Evolutionary conservation across 2,329 filamentous ascomycete species (phyloP).

Genomic region (Penicillium sp.): DNA sequence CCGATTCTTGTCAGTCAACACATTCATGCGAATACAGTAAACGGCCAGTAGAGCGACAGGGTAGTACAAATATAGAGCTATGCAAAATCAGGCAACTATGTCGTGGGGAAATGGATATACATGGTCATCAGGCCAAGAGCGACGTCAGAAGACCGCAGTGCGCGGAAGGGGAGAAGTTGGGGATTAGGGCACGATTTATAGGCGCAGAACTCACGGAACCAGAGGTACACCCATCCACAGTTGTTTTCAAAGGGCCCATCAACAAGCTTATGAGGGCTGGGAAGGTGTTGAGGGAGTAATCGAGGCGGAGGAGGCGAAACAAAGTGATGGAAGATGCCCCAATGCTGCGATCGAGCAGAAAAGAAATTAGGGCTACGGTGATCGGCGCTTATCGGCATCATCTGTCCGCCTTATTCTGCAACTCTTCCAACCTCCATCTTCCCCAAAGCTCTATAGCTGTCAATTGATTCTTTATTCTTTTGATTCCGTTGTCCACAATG

Average conservation of each 20-base stretch:
- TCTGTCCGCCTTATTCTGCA: conserved; percentile 27
- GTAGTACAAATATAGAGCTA: neutral
- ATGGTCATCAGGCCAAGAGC: neutral
- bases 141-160: conserved; percentile 21
- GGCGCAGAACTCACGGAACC: conserved; percentile 10
- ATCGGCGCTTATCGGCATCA: conserved; percentile 29
- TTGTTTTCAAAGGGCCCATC: neutral
- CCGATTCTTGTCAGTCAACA: conserved; percentile 9
- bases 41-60: neutral
- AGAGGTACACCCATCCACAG: conserved; percentile 4
- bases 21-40: neutral
- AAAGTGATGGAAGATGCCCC: conserved; percentile 9
- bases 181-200: conserved; percentile 14
- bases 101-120: conserved; percentile 1
- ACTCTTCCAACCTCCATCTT: conserved; percentile 13
- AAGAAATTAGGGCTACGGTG: conserved; percentile 41
- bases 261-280: neutral
- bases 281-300: neutral
- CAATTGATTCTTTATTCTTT: conserved; percentile 6
- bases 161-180: conserved; percentile 16
- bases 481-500: conserved; percentile 30
- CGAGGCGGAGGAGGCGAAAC: conserved; percentile 1
- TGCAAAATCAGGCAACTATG: conserved; percentile 1
- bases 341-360: conserved; percentile 21
- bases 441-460: conserved; percentile 10